phyloP scores from a whole-genome alignment of 805 yeast species.

The Metschnikowia lachancei region DNA sequence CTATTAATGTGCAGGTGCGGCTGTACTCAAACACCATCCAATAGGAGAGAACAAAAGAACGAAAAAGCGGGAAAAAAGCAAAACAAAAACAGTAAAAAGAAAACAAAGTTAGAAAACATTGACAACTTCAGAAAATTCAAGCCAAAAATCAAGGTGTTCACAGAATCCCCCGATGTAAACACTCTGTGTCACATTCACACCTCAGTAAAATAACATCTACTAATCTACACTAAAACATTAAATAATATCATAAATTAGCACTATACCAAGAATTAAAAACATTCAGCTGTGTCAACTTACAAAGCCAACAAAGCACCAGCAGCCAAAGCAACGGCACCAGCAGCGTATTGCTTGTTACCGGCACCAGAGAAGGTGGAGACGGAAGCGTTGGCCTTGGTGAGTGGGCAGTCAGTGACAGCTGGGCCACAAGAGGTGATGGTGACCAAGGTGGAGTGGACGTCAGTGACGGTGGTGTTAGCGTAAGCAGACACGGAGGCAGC shows the following conservation, averaged over 20 bases:
- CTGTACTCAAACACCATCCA: no score
- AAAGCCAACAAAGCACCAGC: constrained; percentile 32
- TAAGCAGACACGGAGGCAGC: constrained; percentile 20
- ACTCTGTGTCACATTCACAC: no score
- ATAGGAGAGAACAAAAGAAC: no score
- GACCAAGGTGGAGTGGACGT: constrained; percentile 18
- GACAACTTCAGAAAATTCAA: no score
- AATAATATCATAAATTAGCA: constrained; percentile 12
- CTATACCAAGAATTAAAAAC: constrained; percentile 18
- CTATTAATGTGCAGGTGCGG: no score
- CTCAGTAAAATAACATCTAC: no score
- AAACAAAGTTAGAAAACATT: no score
- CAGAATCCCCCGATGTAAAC: no score
- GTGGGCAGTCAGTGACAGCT: constrained; percentile 21
- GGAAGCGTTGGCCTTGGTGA: constrained; percentile 17
- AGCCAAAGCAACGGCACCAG: constrained; percentile 28
- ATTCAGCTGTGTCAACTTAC: constrained; percentile 19
- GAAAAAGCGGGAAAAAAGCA: no score
- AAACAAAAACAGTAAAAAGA: no score
- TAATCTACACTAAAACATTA: not conserved
- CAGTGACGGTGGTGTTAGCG: constrained; percentile 17
- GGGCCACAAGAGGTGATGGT: constrained; percentile 24
- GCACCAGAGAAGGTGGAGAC: constrained; percentile 22
- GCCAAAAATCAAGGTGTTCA: no score
- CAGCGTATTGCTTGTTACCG: constrained; percentile 26